A percentile compares a stretch with the other conserved stretches of the same genome.
These are phyloP conservation scores for Brasilioporus rufonigricans DNA, from an alignment of 768 basidiomycete species.

Conservation along the genomic window DNA sequence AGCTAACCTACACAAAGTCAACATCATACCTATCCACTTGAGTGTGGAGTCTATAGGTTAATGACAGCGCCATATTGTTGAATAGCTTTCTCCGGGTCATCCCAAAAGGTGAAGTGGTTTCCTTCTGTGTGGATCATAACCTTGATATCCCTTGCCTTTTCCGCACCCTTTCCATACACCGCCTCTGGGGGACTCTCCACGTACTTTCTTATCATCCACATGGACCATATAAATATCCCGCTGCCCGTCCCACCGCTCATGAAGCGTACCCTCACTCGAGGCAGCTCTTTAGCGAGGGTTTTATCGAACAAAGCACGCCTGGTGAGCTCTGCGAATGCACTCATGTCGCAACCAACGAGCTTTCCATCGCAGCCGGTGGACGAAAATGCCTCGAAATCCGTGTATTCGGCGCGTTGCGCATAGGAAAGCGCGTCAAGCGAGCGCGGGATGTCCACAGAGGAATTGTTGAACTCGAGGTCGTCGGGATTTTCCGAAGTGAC, in stretches of 20 bases:
- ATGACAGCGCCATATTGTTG: slow-evolving; percentile 11
- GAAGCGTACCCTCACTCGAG: slow-evolving; percentile 17
- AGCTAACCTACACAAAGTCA: too few relatives aligned
- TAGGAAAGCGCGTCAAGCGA: slow-evolving; percentile 15
- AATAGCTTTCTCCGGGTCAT: slow-evolving; percentile 23
- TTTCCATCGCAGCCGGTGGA: slow-evolving; percentile 10
- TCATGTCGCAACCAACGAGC: slow-evolving; percentile 9
- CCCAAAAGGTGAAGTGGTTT: slow-evolving; percentile 27
- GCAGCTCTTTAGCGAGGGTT: slow-evolving; percentile 3
- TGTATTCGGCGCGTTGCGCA: slow-evolving; percentile 13
- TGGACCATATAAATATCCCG: slow-evolving; percentile 8
- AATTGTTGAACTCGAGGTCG: slow-evolving; percentile 15
- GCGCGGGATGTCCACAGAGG: slow-evolving; percentile 1
- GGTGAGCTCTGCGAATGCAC: slow-evolving; percentile 5
- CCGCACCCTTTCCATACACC: slow-evolving; percentile 14
- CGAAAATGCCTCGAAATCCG: background rate
- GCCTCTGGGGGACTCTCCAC: slow-evolving; percentile 3
- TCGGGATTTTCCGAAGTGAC: slow-evolving; percentile 13
- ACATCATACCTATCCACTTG: too few relatives aligned
- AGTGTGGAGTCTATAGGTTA: slow-evolving; percentile 1
- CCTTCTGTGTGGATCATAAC: slow-evolving; percentile 13
- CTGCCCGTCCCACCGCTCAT: slow-evolving; percentile 14
- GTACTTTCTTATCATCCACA: slow-evolving; percentile 13
- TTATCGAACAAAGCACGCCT: slow-evolving; percentile 20
- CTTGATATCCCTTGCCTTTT: slow-evolving; percentile 22